Percentiles rank a stretch among this genome's conserved stretches.
Conservation (phyloP, 495 filamentous ascomycete species). For the Lophiostoma macrostomum region DNA sequence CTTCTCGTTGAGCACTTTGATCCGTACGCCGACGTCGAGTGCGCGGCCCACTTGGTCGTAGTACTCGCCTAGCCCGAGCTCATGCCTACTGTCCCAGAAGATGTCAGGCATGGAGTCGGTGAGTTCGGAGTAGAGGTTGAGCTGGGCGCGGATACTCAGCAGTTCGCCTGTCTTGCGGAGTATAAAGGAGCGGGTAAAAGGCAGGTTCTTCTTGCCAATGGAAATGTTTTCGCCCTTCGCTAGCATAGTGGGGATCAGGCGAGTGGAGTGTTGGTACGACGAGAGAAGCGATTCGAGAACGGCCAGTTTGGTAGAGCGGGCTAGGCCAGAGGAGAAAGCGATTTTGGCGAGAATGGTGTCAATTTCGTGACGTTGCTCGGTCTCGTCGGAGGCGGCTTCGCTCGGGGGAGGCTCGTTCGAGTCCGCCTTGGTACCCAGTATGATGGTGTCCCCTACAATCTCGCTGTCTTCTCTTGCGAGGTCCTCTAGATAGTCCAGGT, state of each 20-base stretch:
- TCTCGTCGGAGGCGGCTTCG: constrained; percentile 33
- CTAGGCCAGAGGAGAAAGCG: constrained; percentile 93
- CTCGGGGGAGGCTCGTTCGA: constrained; percentile 11
- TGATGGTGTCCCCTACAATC: constrained; percentile 85
- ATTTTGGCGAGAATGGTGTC: constrained; percentile 89
- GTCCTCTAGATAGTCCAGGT: constrained; percentile 84
- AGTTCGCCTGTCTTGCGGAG: constrained; percentile 91
- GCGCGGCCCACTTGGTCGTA: constrained; percentile 90
- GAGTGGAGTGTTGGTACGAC: constrained; percentile 80
- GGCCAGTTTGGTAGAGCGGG: constrained; percentile 92
- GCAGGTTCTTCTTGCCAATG: constrained; percentile 42
- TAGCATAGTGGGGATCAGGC: constrained; percentile 69
- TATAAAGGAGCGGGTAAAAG: constrained; percentile 73
- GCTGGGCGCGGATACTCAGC: constrained; percentile 81
- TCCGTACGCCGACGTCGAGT: constrained; percentile 87
- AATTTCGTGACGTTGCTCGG: constrained; percentile 44
- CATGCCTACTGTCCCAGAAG: constrained; percentile 91
- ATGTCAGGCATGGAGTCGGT: constrained; percentile 94
- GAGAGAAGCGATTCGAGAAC: constrained; percentile 81
- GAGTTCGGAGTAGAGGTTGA: constrained; percentile 95
- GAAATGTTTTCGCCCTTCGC: constrained; percentile 55
- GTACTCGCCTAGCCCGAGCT: constrained; percentile 80
- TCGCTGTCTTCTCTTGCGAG: constrained; percentile 67
- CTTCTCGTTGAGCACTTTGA: constrained; percentile 89
- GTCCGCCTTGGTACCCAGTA: constrained; percentile 69